These are phyloP conservation scores for Discostella stelligeroides DNA, from an alignment of 108 stramenopile species.

Conservation along the genomic window DNA sequence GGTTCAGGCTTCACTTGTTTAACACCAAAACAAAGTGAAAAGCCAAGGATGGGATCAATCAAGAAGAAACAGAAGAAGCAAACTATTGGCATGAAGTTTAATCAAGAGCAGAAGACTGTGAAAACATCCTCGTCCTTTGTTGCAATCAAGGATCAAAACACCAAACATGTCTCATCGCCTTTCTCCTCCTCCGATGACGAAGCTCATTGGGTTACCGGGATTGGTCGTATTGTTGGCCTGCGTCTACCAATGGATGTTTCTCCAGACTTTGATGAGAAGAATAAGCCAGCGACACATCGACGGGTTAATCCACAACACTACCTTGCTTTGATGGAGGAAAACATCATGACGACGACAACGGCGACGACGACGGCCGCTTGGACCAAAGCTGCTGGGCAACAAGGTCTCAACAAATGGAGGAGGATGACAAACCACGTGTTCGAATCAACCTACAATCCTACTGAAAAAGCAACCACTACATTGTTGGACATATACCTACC, in stretches of 20 bases:
- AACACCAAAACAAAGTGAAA: no score
- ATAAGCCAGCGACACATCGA: slow-evolving; percentile 11
- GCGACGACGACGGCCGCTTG: not conserved
- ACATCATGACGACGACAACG: not conserved
- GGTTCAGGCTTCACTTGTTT: no score
- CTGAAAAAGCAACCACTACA: no score
- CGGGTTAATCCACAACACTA: slow-evolving; percentile 24
- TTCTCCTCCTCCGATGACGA: not conserved
- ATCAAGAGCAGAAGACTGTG: not conserved
- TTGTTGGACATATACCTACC: slow-evolving; percentile 15
- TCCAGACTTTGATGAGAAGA: slow-evolving; percentile 14
- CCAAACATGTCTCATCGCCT: not conserved
- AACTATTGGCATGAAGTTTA: no score
- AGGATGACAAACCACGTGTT: no score
- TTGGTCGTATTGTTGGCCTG: slow-evolving; percentile 23
- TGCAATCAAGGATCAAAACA: not conserved
- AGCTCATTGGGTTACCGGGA: not conserved
- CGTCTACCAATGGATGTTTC: slow-evolving; percentile 18
- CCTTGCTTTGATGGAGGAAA: not conserved
- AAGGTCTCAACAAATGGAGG: not conserved
- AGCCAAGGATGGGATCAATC: not conserved
- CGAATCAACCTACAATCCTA: no score
- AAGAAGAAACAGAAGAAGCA: not conserved
- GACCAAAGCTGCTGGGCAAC: not conserved
- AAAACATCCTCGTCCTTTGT: not conserved